phyloP scores from a whole-genome alignment of 768 basidiomycete genomes.

The Cantharellus cinnabarinus region DNA sequence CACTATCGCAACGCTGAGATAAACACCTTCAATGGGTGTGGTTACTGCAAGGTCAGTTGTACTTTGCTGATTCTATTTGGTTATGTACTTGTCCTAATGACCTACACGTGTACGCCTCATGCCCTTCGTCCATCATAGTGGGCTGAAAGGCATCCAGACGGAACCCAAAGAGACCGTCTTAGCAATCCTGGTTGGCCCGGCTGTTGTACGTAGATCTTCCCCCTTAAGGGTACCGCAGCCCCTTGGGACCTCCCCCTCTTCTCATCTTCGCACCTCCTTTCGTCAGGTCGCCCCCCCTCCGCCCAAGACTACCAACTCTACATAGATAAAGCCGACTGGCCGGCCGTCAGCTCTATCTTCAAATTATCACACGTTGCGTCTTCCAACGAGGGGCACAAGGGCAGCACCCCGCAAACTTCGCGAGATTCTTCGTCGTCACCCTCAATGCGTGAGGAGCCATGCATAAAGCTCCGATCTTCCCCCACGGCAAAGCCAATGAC shows the following conservation, averaged over 20 bases:
- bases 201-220: background rate
- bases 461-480: background rate
- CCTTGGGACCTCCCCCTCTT: background rate
- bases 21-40: constrained; percentile 1
- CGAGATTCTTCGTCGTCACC: background rate
- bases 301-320: background rate
- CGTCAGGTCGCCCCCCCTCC: background rate
- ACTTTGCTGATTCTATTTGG: background rate
- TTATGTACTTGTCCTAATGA: background rate
- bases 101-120: background rate
- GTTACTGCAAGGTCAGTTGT: background rate
- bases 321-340: background rate
- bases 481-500: background rate
- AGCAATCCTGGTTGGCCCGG: background rate
- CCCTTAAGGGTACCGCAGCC: background rate
- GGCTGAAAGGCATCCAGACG: background rate
- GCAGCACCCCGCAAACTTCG: background rate
- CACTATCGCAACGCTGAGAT: background rate
- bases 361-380: background rate
- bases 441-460: background rate
- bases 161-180: background rate
- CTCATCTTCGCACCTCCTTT: background rate
- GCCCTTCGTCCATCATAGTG: background rate
- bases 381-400: background rate
- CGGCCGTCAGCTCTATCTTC: background rate